Percentiles rank a stretch among this genome's conserved stretches.
These are phyloP conservation scores for Solanum hybrid DNA, from an alignment of 305 asterid species.

Conservation along the genomic window DNA sequence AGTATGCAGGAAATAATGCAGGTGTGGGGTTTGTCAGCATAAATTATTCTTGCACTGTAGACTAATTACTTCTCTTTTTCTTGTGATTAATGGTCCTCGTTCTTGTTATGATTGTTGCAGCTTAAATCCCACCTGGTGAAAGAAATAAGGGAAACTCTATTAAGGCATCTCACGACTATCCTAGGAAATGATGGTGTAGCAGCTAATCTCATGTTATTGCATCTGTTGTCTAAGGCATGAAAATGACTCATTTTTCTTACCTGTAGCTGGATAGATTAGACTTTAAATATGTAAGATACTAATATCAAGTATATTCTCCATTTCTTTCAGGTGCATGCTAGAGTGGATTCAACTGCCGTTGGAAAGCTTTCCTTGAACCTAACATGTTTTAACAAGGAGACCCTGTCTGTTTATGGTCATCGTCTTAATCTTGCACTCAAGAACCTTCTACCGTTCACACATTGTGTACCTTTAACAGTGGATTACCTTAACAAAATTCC, in stretches of 20 bases:
- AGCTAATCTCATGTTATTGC: constrained; percentile 77
- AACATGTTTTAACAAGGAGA: constrained; percentile 61
- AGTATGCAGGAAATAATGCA: not conserved
- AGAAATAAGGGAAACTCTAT: constrained; percentile 64
- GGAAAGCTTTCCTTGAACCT: constrained; percentile 86
- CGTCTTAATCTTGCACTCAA: constrained; percentile 41
- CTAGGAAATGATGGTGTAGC: constrained; percentile 82
- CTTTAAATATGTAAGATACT: not conserved
- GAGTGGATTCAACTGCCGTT: constrained; percentile 64
- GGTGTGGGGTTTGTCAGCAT: not conserved
- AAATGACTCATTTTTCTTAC: not conserved
- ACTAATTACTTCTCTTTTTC: not conserved
- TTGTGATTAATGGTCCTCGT: not conserved
- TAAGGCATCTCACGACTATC: constrained; percentile 57
- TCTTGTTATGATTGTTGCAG: constrained; percentile 29
- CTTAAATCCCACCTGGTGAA: constrained; percentile 36
- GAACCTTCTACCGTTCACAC: constrained; percentile 67
- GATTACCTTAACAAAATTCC: constrained; percentile 62
- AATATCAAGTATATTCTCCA: not conserved
- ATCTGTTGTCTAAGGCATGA: constrained; percentile 73
- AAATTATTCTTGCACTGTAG: not conserved
- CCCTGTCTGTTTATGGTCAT: constrained; percentile 47
- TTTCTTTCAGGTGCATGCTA: constrained; percentile 56
- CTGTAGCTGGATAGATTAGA: not conserved
- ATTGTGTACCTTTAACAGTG: constrained; percentile 53